Base-by-base conservation (phyloP, 768 basidiomycete genomes). In the Punctularia strigosozonata region DNA sequence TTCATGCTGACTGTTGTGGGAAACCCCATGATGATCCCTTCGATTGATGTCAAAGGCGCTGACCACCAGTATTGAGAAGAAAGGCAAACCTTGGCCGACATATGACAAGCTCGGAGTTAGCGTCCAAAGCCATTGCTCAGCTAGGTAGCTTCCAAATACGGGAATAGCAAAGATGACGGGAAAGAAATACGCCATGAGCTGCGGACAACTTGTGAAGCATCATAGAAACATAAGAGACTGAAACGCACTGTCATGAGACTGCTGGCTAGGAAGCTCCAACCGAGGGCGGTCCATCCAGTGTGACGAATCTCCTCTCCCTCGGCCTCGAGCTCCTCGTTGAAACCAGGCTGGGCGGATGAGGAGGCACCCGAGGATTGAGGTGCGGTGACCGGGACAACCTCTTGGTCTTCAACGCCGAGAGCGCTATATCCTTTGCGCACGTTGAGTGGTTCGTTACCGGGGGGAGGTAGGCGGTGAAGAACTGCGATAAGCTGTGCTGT, bases 1-100 rank as follows among this genome's bases (percentile, higher is more conserved):
- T 81, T 92, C 92, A 98, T 97, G 54, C 84, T 86, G 25, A 92
- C 50, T 0, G 92, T 92, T 0, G 89, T 94, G 0, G 90, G 84
- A 50, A 92, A 88, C 4, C 92, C 94, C 94, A 98, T 98, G 50
- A 97, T 97, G 43, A 97, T 90, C 4, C 90, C 86, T 81, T 38
- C 2, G 39, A 24, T 25, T 22, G 23, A n/a, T 14, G 24, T 23
- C 25, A 20, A 25, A 17, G 20, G 7, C 15, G 19, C 28, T 39
- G 19, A 39, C 36, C n/a, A 13, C 38, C 18, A 40, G 38, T 37
- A 26, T n/a, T 18, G 39, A 35, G 36, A 2, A 3, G 2, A 24
- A 13, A 18, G 3, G 31, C 13, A 26, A 37, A 77, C 87, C 91
- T 73, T 94, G 89, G 1, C 91, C 91, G 26, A 95, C 78, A 51